Percentiles rank a stretch among this genome's conserved stretches.
These are phyloP conservation scores for Mortierella sp. DNA, from an alignment of 371 early-diverging fungal species.

Conservation along the genomic window DNA sequence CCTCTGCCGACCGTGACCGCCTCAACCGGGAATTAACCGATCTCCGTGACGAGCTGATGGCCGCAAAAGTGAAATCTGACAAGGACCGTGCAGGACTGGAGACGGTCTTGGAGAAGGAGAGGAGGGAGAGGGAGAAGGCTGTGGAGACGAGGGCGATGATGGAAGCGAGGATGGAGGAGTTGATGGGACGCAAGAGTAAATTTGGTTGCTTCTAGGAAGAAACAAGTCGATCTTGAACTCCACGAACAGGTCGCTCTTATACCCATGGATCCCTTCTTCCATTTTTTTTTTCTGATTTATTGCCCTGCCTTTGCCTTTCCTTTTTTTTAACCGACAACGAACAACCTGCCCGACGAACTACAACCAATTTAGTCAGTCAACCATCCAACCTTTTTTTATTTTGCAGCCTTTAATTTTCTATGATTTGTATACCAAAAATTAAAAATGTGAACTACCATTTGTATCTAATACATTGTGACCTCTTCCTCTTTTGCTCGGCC, in stretches of 20 bases:
- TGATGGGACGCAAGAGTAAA: slow-evolving; percentile 46
- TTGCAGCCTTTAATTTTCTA: too few relatives aligned
- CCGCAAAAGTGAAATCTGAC: slow-evolving; percentile 27
- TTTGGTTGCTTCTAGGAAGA: slow-evolving; percentile 48
- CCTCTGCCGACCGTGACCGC: slow-evolving; percentile 14
- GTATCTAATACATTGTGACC: too few relatives aligned
- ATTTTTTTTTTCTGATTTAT: background rate
- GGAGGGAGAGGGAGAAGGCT: slow-evolving; percentile 39
- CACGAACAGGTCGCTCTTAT: background rate
- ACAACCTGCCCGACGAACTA: too few relatives aligned
- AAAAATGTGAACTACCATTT: too few relatives aligned
- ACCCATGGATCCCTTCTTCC: background rate
- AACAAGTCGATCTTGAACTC: slow-evolving; percentile 1
- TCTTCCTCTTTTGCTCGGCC: too few relatives aligned
- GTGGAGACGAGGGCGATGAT: slow-evolving; percentile 42
- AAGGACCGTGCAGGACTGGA: slow-evolving; percentile 31
- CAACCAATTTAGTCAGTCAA: too few relatives aligned
- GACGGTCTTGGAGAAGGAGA: slow-evolving; percentile 26
- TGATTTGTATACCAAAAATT: too few relatives aligned
- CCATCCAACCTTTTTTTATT: too few relatives aligned
- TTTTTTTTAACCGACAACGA: too few relatives aligned
- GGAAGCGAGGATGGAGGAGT: slow-evolving; percentile 54
- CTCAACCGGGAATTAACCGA: slow-evolving; percentile 25
- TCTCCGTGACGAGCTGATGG: slow-evolving; percentile 17
- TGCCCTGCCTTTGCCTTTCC: background rate